Evolutionary conservation across 2,329 filamentous ascomycete genomes (phyloP).

Genomic region (Fusarium incarnatum): DNA sequence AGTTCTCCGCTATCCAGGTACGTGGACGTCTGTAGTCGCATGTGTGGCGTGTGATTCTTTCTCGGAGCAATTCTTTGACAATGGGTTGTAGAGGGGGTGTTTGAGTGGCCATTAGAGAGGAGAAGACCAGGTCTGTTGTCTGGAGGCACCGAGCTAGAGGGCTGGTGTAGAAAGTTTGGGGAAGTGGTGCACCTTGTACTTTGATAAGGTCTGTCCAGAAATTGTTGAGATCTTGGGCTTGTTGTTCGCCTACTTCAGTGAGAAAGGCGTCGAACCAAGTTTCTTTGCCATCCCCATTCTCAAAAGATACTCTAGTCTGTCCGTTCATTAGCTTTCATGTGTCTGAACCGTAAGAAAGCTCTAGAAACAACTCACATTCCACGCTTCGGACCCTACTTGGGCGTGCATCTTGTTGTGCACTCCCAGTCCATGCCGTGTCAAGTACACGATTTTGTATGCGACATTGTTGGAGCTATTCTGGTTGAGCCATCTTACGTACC

Average conservation of each 20-base stretch:
- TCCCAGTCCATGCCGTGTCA: slow-evolving; percentile 69
- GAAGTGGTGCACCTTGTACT: slow-evolving; percentile 62
- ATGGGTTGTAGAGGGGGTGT: slow-evolving; percentile 60
- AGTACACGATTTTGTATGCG: slow-evolving; percentile 65
- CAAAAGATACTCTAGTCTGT: slow-evolving; percentile 52
- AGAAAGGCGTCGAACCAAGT: slow-evolving; percentile 61
- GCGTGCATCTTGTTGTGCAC: slow-evolving; percentile 61
- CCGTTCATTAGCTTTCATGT: neutral
- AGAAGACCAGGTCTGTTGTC: slow-evolving; percentile 65
- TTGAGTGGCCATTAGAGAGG: slow-evolving; percentile 52
- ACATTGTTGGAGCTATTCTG: slow-evolving; percentile 54
- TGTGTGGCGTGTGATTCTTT: slow-evolving; percentile 70
- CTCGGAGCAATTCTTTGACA: slow-evolving; percentile 69
- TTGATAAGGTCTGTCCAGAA: slow-evolving; percentile 64
- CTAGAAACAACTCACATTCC: slow-evolving; percentile 58
- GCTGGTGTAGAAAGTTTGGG: slow-evolving; percentile 66
- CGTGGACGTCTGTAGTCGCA: slow-evolving; percentile 67
- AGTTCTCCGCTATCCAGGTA: slow-evolving; percentile 61
- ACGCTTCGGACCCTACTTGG: slow-evolving; percentile 67
- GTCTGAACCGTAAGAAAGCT: fast-evolving
- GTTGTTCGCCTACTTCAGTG: slow-evolving; percentile 62
- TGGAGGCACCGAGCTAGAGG: slow-evolving; percentile 69
- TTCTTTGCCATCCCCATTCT: slow-evolving; percentile 54
- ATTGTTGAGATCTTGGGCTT: slow-evolving; percentile 62
- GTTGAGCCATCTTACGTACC: slow-evolving; percentile 62